A percentile compares a stretch with the other conserved stretches of the same genome.
Evolutionary conservation across 75 land plant species (phyloP).

Genomic region (Ceratopteris richardii): DNA sequence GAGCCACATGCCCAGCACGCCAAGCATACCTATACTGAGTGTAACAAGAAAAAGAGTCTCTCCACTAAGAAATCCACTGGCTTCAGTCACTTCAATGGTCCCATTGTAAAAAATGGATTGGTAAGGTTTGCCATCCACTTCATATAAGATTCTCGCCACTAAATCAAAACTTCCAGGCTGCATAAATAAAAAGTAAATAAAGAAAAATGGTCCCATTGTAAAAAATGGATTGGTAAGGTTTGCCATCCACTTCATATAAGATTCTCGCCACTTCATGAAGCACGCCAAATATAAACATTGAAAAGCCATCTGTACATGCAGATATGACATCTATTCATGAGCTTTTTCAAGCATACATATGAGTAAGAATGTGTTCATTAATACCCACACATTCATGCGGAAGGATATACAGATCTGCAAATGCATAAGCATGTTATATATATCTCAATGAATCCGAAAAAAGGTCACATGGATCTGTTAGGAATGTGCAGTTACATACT

Average conservation of each 20-base stretch:
- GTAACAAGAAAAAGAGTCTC: conserved; percentile 75
- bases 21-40: conserved; percentile 65
- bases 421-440: too few species aligned
- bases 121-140: conserved; percentile 59
- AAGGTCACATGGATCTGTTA: too few species aligned
- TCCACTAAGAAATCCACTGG: conserved; percentile 60
- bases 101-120: conserved; percentile 82
- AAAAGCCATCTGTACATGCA: too few species aligned
- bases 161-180: conserved; percentile 85
- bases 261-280: conserved; percentile 61
- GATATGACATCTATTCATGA: too few species aligned
- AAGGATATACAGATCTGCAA: too few species aligned
- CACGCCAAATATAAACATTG: not conserved
- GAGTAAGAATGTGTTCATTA: too few species aligned
- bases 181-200: conserved; percentile 10
- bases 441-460: too few species aligned
- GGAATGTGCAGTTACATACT: too few species aligned
- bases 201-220: conserved; percentile 92
- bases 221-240: conserved; percentile 58
- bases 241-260: conserved; percentile 70
- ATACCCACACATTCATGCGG: too few species aligned
- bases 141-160: conserved; percentile 74
- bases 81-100: conserved; percentile 88
- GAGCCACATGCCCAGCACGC: conserved; percentile 65
- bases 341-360: too few species aligned